Base-by-base conservation (phyloP, 2,329 filamentous ascomycete genomes). In the Phialophora verrucosa region DNA sequence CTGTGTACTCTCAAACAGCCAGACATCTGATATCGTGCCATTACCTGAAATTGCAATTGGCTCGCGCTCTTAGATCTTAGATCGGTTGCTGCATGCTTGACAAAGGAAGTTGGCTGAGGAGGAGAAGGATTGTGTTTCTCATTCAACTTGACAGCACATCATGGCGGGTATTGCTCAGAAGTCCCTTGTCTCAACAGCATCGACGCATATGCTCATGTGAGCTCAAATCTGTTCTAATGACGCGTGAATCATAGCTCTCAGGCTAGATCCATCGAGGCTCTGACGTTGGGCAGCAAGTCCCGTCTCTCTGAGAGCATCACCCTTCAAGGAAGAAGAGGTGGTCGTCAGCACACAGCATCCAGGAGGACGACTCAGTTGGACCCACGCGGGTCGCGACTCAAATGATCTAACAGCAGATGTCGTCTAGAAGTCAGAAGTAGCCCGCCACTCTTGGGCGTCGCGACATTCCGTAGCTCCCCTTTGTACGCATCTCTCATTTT, bases 401-500 rank as follows among this genome's bases (percentile, higher is more conserved):
- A n/a, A 44, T 44, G 38, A 44, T 44, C 17, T 20, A n/a, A 44
- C 38, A 44, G 17, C 38, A 8, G 38, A 6, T 31, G 47, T 50
- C 38, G 32, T 59, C 57, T 31, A 47, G 20, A 49, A 35, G 44
- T 31, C 57, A 49, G 27, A 27, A 27, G 2, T 29, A 6, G 49
- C 53, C 25, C 27, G 44, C 31, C 54, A 12, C 23, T 47, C 4
- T 31, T 20, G 25, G 17, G 25, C 53, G 53, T 55, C 53, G 53
- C 53, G 25, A 51, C 20, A 14, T 47, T 6, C 32, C n/a, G n/a
- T 51, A n/a, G 47, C 56, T 31, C 35, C 64, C 31, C 50, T 44
- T 62, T n/a, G 14, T 53, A 11, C 31, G 44, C 25, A 38, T 31
- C 49, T 64, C 65, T 68, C 55, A 70, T 44, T 70, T 71, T 60